Evolutionary conservation across 176 grass and related monocot species (phyloP).

Genomic region (Lolium perenne): DNA sequence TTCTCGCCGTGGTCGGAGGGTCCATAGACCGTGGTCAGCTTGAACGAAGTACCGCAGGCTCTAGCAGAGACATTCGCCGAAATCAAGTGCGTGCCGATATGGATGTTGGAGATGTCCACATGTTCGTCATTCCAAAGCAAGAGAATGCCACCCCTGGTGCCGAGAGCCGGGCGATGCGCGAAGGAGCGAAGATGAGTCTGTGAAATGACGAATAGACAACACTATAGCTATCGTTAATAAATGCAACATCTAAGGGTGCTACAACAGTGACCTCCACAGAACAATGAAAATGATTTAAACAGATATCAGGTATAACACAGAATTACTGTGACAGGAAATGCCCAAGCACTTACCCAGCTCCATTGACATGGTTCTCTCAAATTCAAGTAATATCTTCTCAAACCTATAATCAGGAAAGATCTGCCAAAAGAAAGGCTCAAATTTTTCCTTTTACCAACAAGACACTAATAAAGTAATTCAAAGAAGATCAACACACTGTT

Average conservation of each 20-base stretch:
- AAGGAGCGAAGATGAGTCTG: background rate
- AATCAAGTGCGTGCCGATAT: too few species aligned
- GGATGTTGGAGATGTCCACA: too few species aligned
- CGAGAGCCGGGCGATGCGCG: too few species aligned
- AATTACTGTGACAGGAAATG: slow-evolving; percentile 10
- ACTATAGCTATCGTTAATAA: slow-evolving; percentile 3
- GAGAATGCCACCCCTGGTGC: too few species aligned
- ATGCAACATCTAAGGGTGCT: slow-evolving; percentile 32
- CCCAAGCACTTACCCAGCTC: slow-evolving; percentile 77
- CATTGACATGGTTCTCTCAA: slow-evolving; percentile 83
- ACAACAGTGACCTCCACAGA: background rate
- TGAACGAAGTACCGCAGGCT: too few species aligned
- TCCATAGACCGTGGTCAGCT: too few species aligned
- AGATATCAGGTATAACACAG: background rate
- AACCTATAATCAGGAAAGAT: slow-evolving; percentile 93
- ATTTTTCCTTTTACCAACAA: slow-evolving; percentile 35
- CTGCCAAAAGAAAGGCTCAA: slow-evolving; percentile 62
- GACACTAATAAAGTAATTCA: slow-evolving; percentile 1
- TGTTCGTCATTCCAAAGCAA: too few species aligned
- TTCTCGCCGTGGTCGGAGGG: too few species aligned
- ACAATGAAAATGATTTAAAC: slow-evolving; percentile 27
- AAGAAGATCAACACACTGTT: background rate
- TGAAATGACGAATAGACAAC: background rate
- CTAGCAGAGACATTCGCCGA: too few species aligned
- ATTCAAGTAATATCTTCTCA: slow-evolving; percentile 78